Evolutionary conservation across 371 early-diverging fungal genomes (phyloP), one percentile per base, ranked within the genome.

Genomic region (Mortierella sp.): DNA sequence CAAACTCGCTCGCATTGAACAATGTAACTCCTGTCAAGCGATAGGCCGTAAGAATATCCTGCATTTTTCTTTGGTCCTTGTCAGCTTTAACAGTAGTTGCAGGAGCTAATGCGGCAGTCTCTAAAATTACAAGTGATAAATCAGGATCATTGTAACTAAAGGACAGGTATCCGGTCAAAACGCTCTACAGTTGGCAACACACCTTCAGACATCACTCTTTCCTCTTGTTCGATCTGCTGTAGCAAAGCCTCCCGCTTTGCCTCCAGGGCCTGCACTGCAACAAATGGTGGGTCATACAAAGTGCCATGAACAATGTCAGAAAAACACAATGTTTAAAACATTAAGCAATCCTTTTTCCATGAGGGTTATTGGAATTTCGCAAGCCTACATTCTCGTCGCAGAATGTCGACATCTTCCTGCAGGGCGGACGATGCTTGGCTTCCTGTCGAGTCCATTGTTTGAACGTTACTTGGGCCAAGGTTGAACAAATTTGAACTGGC

Each of bases 1-100:
- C 69, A 32, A 69, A 22, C 32, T 74, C 81, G 24, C 60, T 65
- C 1, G 62, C 65, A 19, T 65, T 67, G 53, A 80, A 80, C 6
- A 80, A 15, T 0, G 81, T 80, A 1, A 75, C 76, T 36, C 81
- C 81, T 21, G 81, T 80, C 40, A 80, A 38, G 4, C 81, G 68
- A 28, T 80, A 80, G 1, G 81, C 75, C 69, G 67, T 72, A 7
- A 80, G 45, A 13, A 80, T 80, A n/a, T 80, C 72, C 58, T 65
- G 75, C 72, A 75, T 71, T 63, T 65, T 59, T 22, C 50, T 63
- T 32, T 80, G 70, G 3, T 74, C 76, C 63, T 65, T 68, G 57
- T 69, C 80, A 1, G 33, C 28, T 38, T 53, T 58, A 9, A 4
- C 41, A 15, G 62, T 22, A 6, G 45, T 16, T 47, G 41, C 55